These are phyloP conservation scores for Pleurotus djamor DNA, from an alignment of 768 basidiomycete genomes.

Conservation along the genomic window DNA sequence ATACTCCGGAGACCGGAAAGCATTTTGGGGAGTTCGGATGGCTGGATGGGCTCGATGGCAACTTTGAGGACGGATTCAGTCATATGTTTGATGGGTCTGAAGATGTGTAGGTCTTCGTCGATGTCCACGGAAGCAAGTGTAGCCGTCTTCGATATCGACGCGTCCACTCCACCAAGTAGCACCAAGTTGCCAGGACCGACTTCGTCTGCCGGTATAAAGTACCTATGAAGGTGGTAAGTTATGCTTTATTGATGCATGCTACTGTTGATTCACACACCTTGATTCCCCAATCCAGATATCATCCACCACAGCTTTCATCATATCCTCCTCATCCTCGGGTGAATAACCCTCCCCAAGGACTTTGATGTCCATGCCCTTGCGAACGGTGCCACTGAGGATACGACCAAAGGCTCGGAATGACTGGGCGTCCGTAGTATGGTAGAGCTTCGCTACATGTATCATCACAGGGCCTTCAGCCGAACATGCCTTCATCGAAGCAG, in stretches of 20 bases:
- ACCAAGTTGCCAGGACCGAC: slow-evolving; percentile 92
- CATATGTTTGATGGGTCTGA: slow-evolving; percentile 95
- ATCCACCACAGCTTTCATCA: slow-evolving; percentile 83
- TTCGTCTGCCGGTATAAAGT: slow-evolving; percentile 87
- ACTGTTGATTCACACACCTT: slow-evolving; percentile 48
- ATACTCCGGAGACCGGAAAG: slow-evolving; percentile 93
- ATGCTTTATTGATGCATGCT: background rate
- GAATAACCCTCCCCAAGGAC: slow-evolving; percentile 99
- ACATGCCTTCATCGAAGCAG: slow-evolving; percentile 77
- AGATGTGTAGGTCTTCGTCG: slow-evolving; percentile 90
- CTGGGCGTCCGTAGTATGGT: slow-evolving; percentile 95
- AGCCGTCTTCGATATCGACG: slow-evolving; percentile 93
- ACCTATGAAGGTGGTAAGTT: slow-evolving; percentile 46
- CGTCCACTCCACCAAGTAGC: slow-evolving; percentile 89
- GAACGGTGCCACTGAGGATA: slow-evolving; percentile 87
- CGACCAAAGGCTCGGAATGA: slow-evolving; percentile 97
- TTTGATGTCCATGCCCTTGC: slow-evolving; percentile 82
- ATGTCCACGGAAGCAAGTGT: slow-evolving; percentile 75
- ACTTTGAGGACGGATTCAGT: slow-evolving; percentile 97
- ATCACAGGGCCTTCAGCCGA: slow-evolving; percentile 85
- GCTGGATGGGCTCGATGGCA: slow-evolving; percentile 96
- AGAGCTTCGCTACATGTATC: slow-evolving; percentile 92
- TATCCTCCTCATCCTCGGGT: slow-evolving; percentile 99
- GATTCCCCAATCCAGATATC: slow-evolving; percentile 91
- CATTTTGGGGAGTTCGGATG: slow-evolving; percentile 99